Evolutionary conservation across 2,329 filamentous ascomycete species (phyloP).

Genomic region (Mycogone perniciosa): DNA sequence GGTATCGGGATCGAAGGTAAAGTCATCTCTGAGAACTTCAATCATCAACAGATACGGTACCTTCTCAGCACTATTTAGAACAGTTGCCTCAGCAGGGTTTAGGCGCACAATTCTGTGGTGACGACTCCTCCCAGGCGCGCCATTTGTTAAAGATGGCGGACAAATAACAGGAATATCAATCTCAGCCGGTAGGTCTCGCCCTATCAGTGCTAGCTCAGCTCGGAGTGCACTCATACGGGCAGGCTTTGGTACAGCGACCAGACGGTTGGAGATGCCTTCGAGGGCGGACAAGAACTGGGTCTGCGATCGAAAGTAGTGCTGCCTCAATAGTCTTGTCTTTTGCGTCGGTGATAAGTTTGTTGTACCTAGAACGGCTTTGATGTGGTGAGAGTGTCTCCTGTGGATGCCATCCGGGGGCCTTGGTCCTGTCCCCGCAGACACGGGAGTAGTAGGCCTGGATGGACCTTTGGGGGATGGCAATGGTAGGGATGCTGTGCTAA

Average conservation of each 20-base stretch:
- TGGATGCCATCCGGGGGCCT: conserved; percentile 43
- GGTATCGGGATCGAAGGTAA: conserved; percentile 72
- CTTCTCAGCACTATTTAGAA: conserved; percentile 79
- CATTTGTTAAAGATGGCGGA: conserved; percentile 65
- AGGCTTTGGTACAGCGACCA: conserved; percentile 75
- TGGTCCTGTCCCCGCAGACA: conserved; percentile 45
- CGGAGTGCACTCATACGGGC: conserved; percentile 74
- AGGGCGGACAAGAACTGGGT: conserved; percentile 75
- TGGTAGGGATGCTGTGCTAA: conserved; percentile 63
- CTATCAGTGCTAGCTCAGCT: conserved; percentile 74
- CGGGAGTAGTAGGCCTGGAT: conserved; percentile 51
- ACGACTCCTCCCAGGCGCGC: conserved; percentile 65
- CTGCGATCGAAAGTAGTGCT: conserved; percentile 78
- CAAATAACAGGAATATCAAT: conserved; percentile 80
- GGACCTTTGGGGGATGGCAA: conserved; percentile 50
- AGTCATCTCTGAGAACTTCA: conserved; percentile 74
- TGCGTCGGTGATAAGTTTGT: conserved; percentile 58
- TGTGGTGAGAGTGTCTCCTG: conserved; percentile 55
- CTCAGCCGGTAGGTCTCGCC: conserved; percentile 74
- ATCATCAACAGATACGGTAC: conserved; percentile 82
- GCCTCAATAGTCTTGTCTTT: conserved; percentile 65
- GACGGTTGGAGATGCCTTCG: conserved; percentile 77
- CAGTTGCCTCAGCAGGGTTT: conserved; percentile 77
- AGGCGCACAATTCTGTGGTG: conserved; percentile 79
- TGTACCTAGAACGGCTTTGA: conserved; percentile 50